These are phyloP conservation scores for Serpula lacrymans DNA, from an alignment of 768 basidiomycete genomes.

Conservation along the genomic window DNA sequence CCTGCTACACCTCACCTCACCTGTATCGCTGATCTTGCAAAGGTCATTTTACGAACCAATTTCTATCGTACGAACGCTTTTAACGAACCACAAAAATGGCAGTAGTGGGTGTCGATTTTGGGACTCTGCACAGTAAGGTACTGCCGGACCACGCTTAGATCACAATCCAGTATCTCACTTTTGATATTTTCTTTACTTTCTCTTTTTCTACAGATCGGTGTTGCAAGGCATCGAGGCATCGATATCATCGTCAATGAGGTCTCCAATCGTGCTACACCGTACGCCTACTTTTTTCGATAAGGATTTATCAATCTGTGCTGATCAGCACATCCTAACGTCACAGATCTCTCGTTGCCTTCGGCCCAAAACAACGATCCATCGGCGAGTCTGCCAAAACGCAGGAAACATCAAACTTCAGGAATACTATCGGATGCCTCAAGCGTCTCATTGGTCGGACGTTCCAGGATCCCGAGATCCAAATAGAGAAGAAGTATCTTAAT, in stretches of 20 bases:
- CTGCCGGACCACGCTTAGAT: conserved; percentile 1
- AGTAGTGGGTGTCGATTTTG: conserved; percentile 95
- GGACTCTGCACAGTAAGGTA: conserved; percentile 86
- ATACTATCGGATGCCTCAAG: conserved; percentile 92
- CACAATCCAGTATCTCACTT: conserved; percentile 1
- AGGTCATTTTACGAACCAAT: not conserved
- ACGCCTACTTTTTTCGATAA: conserved; percentile 34
- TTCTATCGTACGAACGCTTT: not conserved
- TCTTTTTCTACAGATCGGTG: conserved; percentile 71
- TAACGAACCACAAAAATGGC: conserved; percentile 54
- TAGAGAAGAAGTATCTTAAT: conserved; percentile 91
- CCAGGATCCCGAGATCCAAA: conserved; percentile 75
- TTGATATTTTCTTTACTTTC: conserved; percentile 6
- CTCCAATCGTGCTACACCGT: conserved; percentile 97
- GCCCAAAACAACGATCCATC: conserved; percentile 84
- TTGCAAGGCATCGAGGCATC: conserved; percentile 92
- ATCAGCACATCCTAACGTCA: conserved; percentile 3
- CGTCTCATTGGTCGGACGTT: conserved; percentile 82
- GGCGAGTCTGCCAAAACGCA: conserved; percentile 97
- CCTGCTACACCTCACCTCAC: not conserved
- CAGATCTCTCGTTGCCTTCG: conserved; percentile 94
- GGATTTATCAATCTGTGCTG: not conserved
- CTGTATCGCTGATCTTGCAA: not conserved
- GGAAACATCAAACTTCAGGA: conserved; percentile 97
- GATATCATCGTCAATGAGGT: conserved; percentile 99